Percentiles rank a stretch among this genome's conserved stretches.
phyloP scores from a whole-genome alignment of 2,329 filamentous ascomycete species.

The Apiospora arundinis region DNA sequence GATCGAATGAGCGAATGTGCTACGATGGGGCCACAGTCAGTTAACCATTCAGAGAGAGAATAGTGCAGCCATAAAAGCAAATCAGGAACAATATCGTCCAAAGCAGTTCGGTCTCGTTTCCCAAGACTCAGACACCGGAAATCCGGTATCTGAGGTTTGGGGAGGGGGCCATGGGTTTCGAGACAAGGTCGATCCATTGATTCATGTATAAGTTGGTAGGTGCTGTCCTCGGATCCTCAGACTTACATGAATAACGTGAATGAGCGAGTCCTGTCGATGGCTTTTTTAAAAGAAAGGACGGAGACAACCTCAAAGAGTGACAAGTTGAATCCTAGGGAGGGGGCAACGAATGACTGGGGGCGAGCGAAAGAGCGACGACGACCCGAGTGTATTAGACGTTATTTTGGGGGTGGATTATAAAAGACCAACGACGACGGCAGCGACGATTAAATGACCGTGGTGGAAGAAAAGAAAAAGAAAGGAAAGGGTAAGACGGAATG shows the following conservation, averaged over 20 bases:
- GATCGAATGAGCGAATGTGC: constrained; percentile 28
- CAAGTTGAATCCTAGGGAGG: constrained; percentile 47
- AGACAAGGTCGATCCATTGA: constrained; percentile 8
- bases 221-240: too few relatives aligned
- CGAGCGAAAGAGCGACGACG: constrained; percentile 35
- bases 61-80: neutral
- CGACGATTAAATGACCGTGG: constrained; percentile 44
- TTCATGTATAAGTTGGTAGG: neutral
- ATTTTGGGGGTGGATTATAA: constrained; percentile 34
- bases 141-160: neutral
- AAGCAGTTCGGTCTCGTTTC: neutral
- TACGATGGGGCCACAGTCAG: constrained; percentile 18
- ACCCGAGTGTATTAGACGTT: constrained; percentile 36
- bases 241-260: constrained; percentile 10
- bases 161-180: neutral
- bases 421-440: constrained; percentile 38
- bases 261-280: constrained; percentile 13
- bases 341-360: constrained; percentile 47
- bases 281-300: constrained; percentile 50
- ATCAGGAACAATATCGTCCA: neutral
- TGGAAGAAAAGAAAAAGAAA: constrained; percentile 37
- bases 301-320: constrained; percentile 53
- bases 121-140: neutral
- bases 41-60: neutral
- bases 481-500: constrained; percentile 20